These are phyloP conservation scores for Naganishia liquefaciens DNA, from an alignment of 1,284 basidiomycete species.

Conservation along the genomic window DNA sequence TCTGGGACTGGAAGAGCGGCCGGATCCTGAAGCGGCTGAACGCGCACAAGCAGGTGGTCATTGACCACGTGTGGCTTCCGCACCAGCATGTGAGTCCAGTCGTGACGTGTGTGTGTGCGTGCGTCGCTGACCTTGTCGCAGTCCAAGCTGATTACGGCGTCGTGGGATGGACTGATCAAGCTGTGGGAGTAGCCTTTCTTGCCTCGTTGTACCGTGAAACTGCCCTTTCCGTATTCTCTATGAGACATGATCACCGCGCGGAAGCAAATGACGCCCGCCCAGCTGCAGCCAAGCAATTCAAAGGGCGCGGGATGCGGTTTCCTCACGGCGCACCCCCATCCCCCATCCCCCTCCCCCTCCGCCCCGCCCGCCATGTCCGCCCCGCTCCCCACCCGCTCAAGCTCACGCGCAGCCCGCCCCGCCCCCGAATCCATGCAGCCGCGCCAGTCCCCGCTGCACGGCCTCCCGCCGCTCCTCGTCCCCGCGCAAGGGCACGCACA, in stretches of 20 bases:
- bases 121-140: conserved; percentile 47
- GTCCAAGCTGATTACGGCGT: conserved; percentile 93
- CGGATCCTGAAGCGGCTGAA: conserved; percentile 84
- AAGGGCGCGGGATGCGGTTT: too few relatives aligned
- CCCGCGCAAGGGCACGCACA: background rate
- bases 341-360: background rate
- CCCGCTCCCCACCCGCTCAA: background rate
- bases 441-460: background rate
- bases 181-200: conserved; percentile 67
- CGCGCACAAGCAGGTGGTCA: conserved; percentile 91
- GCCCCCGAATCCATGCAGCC: background rate
- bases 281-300: too few relatives aligned
- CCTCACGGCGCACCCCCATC: background rate
- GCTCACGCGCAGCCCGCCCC: background rate
- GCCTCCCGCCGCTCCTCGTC: conserved; percentile 20
- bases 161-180: conserved; percentile 97
- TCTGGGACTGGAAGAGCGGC: conserved; percentile 99
- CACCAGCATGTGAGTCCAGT: conserved; percentile 79
- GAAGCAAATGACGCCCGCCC: background rate
- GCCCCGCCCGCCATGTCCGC: background rate
- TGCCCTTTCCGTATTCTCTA: background rate
- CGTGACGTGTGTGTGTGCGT: background rate
- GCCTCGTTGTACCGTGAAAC: background rate
- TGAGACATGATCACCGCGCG: background rate
- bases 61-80: conserved; percentile 95